Evolutionary conservation across 2,329 filamentous ascomycete genomes (phyloP).

Genomic region (Paraphaeosphaeria sporulosa): DNA sequence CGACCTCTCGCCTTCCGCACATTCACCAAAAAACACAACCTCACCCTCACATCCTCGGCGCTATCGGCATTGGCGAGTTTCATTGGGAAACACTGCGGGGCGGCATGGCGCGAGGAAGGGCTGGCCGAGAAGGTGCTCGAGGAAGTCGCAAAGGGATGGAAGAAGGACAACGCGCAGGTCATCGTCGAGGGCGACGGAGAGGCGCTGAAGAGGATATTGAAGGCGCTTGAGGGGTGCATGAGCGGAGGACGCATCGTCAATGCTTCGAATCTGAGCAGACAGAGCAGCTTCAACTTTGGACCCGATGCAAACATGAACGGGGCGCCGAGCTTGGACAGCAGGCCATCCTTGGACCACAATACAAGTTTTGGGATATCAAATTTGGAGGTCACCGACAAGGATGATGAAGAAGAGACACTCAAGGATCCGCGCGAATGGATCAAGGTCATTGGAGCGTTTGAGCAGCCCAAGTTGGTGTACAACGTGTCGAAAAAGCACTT

Average conservation of each 20-base stretch:
- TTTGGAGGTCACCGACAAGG: conserved; percentile 62
- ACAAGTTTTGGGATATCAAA: conserved; percentile 67
- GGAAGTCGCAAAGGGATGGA: conserved; percentile 91
- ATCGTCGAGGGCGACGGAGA: conserved; percentile 84
- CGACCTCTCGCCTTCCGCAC: conserved; percentile 92
- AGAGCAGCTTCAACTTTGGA: conserved; percentile 71
- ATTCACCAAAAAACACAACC: conserved; percentile 96
- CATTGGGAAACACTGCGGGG: conserved; percentile 91
- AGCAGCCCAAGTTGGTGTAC: conserved; percentile 81
- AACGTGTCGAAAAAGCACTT: conserved; percentile 89
- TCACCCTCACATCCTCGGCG: conserved; percentile 88
- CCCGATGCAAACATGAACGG: conserved; percentile 35
- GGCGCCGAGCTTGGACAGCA: conserved; percentile 9
- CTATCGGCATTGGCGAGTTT: conserved; percentile 86
- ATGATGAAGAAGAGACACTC: conserved; percentile 65
- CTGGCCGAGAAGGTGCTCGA: conserved; percentile 91
- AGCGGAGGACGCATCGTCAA: conserved; percentile 75
- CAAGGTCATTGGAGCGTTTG: conserved; percentile 81
- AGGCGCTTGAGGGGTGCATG: conserved; percentile 86
- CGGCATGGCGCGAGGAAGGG: conserved; percentile 95
- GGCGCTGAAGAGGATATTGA: conserved; percentile 79
- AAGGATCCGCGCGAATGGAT: conserved; percentile 83
- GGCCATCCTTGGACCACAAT: conserved; percentile 63
- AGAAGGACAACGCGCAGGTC: conserved; percentile 84
- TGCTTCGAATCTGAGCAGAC: conserved; percentile 64